Evolutionary conservation across 2,329 filamentous ascomycete genomes (phyloP), one percentile per base, ranked within the genome.

Genomic region (Cordyceps cicadae): DNA sequence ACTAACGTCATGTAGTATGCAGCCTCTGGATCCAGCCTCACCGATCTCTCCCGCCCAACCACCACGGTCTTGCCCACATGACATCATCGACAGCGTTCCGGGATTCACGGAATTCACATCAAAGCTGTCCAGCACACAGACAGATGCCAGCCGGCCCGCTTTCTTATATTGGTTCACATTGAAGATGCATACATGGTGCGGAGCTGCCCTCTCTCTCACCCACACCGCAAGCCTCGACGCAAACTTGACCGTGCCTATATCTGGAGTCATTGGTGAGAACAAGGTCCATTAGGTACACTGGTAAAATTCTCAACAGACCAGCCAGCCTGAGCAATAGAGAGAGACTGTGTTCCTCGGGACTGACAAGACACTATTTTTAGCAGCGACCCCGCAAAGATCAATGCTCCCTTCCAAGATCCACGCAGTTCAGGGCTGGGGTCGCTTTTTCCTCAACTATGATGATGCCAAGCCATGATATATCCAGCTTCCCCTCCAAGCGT

Each of bases 11-110:
- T 24, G 24, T 24, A 24, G 24, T 24, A 24, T 24, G 24, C 11
- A 7, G 43, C 15, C 24, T 14, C 37, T 29, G 29, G 29, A 17
- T 11, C 32, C 21, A 37, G 54, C 54, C 34, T 57, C 54, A 57
- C 54, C 54, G 54, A 57, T 57, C 54, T 50, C 32, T 50, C 21
- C 54, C 54, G 45, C 54, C 46, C 5, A 29, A 29, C 29, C 29
- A 8, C 29, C 32, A 34, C n/a, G 46, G n/a, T 17, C 6, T 5
- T n/a, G 32, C 15, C 41, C 41, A 14, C 32, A 50, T 57, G 54
- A 57, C 54, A 57, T 57, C 54, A 57, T 29, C 1, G 9, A 19
- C 54, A 50, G 54, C 54, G 21, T 41, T 19, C 46, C 46, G 29
- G 29, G 54, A 45, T 9, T 41, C 45, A 26, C 26, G 54, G 54